A percentile compares a stretch with the other conserved stretches of the same genome.
These are phyloP conservation scores for Bacterosira constricta DNA, from an alignment of 108 stramenopile species.

Conservation along the genomic window DNA sequence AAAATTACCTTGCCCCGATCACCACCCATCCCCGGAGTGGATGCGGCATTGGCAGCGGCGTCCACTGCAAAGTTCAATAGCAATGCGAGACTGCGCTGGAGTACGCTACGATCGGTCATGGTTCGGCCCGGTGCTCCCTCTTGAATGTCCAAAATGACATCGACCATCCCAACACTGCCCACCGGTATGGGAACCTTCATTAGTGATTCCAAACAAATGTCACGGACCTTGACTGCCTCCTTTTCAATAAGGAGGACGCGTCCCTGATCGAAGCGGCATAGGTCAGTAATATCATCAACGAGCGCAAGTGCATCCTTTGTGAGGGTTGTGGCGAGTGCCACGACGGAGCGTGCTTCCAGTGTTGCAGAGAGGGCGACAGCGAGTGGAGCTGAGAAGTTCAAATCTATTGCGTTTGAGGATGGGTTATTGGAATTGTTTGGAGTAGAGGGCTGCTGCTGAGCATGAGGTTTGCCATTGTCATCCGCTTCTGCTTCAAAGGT, in stretches of 20 bases:
- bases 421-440: neutral
- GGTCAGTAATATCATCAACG: slow-evolving; percentile 51
- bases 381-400: slow-evolving; percentile 18
- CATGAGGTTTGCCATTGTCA: too few relatives aligned
- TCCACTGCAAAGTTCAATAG: slow-evolving; percentile 45
- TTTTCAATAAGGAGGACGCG: slow-evolving; percentile 27
- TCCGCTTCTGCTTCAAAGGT: too few relatives aligned
- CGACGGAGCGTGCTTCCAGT: slow-evolving; percentile 37
- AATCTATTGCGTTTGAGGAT: too few relatives aligned
- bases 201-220: slow-evolving; percentile 39
- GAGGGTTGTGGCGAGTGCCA: slow-evolving; percentile 26
- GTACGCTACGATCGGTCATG: slow-evolving; percentile 31
- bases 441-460: too few relatives aligned
- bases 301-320: slow-evolving; percentile 41
- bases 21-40: neutral
- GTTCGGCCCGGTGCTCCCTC: slow-evolving; percentile 25
- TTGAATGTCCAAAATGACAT: slow-evolving; percentile 43
- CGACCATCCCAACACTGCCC: slow-evolving; percentile 20
- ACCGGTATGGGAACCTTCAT: neutral
- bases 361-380: slow-evolving; percentile 29
- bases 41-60: slow-evolving; percentile 44
- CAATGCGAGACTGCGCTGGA: slow-evolving; percentile 27
- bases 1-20: slow-evolving; percentile 28
- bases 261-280: slow-evolving; percentile 51
- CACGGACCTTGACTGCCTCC: slow-evolving; percentile 41